phyloP scores from a whole-genome alignment of 2,329 filamentous ascomycete species.

The Stagonosporopsis rhizophila region DNA sequence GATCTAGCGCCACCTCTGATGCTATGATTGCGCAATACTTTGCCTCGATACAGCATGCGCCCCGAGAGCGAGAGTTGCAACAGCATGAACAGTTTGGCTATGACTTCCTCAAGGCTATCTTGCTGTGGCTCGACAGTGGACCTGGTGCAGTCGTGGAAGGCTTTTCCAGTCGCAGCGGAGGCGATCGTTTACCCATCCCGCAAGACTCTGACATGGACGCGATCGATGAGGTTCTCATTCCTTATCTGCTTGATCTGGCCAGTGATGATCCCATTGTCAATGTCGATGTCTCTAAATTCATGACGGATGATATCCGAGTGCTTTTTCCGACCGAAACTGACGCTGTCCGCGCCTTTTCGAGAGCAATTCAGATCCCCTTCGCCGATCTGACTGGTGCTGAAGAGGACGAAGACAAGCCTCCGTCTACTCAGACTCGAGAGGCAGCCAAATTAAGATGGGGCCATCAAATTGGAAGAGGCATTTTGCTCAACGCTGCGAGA shows the following conservation, averaged over 20 bases:
- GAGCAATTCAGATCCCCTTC: slow-evolving; percentile 61
- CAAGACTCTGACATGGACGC: slow-evolving; percentile 58
- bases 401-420: slow-evolving; percentile 33
- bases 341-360: slow-evolving; percentile 64
- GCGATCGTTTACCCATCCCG: slow-evolving; percentile 60
- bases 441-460: slow-evolving; percentile 64
- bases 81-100: slow-evolving; percentile 64
- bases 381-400: slow-evolving; percentile 56
- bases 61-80: slow-evolving; percentile 43
- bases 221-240: slow-evolving; percentile 64
- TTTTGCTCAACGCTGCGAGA: slow-evolving; percentile 64
- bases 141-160: slow-evolving; percentile 61
- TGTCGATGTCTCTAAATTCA: slow-evolving; percentile 65
- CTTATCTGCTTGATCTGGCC: slow-evolving; percentile 64
- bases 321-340: slow-evolving; percentile 61
- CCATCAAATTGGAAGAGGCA: slow-evolving; percentile 63
- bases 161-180: slow-evolving; percentile 59
- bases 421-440: slow-evolving; percentile 52
- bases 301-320: slow-evolving; percentile 60
- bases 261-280: slow-evolving; percentile 60
- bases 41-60: slow-evolving; percentile 56
- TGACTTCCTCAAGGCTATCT: slow-evolving; percentile 69
- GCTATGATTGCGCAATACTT: slow-evolving; percentile 55
- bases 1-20: slow-evolving; percentile 41
- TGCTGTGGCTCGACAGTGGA: slow-evolving; percentile 68